Evolutionary conservation across 768 basidiomycete species (phyloP).

Genomic region (Kwoniella heveanensis): DNA sequence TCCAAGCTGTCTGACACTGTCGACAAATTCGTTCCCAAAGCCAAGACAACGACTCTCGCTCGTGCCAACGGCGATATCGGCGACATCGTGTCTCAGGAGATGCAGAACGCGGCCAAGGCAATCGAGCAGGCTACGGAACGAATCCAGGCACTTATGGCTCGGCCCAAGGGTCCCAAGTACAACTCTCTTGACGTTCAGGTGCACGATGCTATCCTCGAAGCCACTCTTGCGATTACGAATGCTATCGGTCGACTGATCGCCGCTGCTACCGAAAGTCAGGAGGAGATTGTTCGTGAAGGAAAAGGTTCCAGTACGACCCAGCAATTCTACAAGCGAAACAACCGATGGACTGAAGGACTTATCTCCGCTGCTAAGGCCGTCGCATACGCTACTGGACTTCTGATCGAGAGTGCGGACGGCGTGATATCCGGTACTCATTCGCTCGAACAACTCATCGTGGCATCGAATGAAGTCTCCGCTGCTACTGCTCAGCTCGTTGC

Average conservation of each 20-base stretch:
- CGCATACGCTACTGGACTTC: conserved; percentile 89
- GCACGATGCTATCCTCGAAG: conserved; percentile 92
- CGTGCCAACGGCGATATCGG: conserved; percentile 90
- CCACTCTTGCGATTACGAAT: conserved; percentile 91
- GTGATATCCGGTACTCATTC: conserved; percentile 95
- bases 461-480: conserved; percentile 97
- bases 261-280: conserved; percentile 95
- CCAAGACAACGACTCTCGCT: conserved; percentile 68
- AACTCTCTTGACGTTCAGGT: conserved; percentile 92
- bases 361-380: conserved; percentile 98
- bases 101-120: conserved; percentile 86
- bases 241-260: conserved; percentile 93
- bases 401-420: conserved; percentile 97
- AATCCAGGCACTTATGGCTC: conserved; percentile 84
- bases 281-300: conserved; percentile 96
- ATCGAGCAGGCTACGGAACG: conserved; percentile 91
- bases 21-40: conserved; percentile 77
- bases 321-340: conserved; percentile 99
- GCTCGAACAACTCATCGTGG: conserved; percentile 96
- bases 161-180: conserved; percentile 80
- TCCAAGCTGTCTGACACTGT: conserved; percentile 83
- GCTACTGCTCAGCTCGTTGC: conserved; percentile 98
- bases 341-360: conserved; percentile 98
- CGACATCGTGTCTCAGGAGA: conserved; percentile 93
- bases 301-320: conserved; percentile 87